Conservation (phyloP, 2,329 filamentous ascomycete genomes). For the Colletotrichum tamarilloi region DNA sequence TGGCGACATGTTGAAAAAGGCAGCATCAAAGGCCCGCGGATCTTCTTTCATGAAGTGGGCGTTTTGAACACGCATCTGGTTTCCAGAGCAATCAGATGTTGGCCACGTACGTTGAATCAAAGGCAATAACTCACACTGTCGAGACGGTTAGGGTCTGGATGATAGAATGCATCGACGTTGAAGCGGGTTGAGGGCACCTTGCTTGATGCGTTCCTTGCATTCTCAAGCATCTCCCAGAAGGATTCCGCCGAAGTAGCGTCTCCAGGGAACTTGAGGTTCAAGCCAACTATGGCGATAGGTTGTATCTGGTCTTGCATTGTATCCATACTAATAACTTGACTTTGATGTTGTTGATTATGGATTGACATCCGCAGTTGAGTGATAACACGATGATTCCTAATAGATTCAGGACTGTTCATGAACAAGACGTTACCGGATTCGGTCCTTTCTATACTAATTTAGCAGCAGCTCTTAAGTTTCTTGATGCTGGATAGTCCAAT, state of each 20-base stretch:
- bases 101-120: too few relatives aligned
- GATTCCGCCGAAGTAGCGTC: conserved; percentile 19
- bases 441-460: too few relatives aligned
- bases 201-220: background rate
- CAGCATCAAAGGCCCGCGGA: conserved; percentile 13
- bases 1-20: conserved; percentile 26
- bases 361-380: too few relatives aligned
- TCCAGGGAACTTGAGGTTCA: conserved; percentile 38
- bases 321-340: background rate
- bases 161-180: conserved; percentile 17
- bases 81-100: too few relatives aligned
- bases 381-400: too few relatives aligned
- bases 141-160: conserved; percentile 8
- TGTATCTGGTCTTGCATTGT: background rate
- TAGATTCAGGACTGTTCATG: too few relatives aligned
- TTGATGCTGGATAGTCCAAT: too few relatives aligned
- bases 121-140: conserved; percentile 4
- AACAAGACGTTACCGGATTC: too few relatives aligned
- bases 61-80: too few relatives aligned
- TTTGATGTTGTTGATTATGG: too few relatives aligned
- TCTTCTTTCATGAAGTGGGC: conserved; percentile 21
- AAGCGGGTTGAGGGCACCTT: background rate
- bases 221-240: conserved; percentile 11
- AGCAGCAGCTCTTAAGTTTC: too few relatives aligned
- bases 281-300: conserved; percentile 39